Evolutionary conservation across 2,329 filamentous ascomycete genomes (phyloP).

Genomic region (Pestalotiopsis sp.): DNA sequence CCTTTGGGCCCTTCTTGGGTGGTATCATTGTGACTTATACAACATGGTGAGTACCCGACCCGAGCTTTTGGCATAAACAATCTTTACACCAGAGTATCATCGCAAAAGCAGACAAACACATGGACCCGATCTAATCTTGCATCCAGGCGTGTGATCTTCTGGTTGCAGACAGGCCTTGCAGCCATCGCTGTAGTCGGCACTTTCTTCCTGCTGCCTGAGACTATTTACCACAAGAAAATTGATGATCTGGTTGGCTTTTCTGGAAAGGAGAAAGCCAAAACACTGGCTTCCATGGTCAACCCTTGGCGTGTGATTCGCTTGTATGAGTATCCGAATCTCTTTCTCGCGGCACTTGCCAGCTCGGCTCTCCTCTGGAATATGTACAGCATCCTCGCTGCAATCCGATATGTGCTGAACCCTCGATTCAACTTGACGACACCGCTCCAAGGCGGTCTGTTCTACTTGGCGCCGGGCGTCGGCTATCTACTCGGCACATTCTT

Average conservation of each 20-base stretch:
- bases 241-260: conserved; percentile 63
- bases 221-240: conserved; percentile 67
- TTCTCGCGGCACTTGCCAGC: conserved; percentile 61
- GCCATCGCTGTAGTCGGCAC: conserved; percentile 62
- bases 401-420: conserved; percentile 70
- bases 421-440: conserved; percentile 68
- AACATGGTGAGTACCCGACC: conserved; percentile 47
- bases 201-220: conserved; percentile 72
- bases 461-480: conserved; percentile 68
- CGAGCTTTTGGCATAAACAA: background rate
- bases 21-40: conserved; percentile 78
- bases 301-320: conserved; percentile 66
- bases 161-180: conserved; percentile 72
- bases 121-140: background rate
- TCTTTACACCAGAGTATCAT: background rate
- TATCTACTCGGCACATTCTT: conserved; percentile 68
- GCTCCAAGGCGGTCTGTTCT: conserved; percentile 68
- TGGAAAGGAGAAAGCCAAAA: conserved; percentile 48
- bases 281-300: conserved; percentile 67
- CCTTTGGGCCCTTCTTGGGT: conserved; percentile 70
- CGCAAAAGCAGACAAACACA: background rate
- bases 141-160: conserved; percentile 70
- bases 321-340: conserved; percentile 70
- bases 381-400: conserved; percentile 59
- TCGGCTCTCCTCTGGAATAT: conserved; percentile 76